Percentiles rank a stretch among this genome's conserved stretches.
These are phyloP conservation scores for Talaromyces marneffei DNA, from an alignment of 2,329 filamentous ascomycete species.

Conservation along the genomic window DNA sequence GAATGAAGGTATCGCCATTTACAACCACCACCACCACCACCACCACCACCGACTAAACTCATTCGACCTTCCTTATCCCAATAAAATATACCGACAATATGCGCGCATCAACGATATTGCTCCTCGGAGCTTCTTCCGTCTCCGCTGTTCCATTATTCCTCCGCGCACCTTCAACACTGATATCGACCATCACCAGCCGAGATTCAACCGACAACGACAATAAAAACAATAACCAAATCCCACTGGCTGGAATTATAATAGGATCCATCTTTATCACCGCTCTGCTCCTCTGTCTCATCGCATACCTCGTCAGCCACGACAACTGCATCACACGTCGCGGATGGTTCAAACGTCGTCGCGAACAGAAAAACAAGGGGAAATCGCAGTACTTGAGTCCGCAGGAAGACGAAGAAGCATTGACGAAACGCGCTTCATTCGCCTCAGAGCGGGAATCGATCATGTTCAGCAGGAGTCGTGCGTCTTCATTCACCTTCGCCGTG, in stretches of 20 bases:
- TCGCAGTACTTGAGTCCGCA: not conserved
- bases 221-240: not conserved
- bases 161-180: not conserved
- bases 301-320: conserved; percentile 11
- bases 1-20: not conserved
- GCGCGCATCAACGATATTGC: not conserved
- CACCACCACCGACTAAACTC: not conserved
- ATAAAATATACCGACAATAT: not conserved
- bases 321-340: conserved; percentile 13
- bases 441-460: conserved; percentile 24
- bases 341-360: conserved; percentile 9
- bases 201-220: not conserved
- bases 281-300: not conserved
- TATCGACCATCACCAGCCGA: not conserved
- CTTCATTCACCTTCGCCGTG: conserved; percentile 21
- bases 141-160: not conserved
- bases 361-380: not conserved
- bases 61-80: not conserved
- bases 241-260: conserved; percentile 10
- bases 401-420: conserved; percentile 10
- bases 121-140: not conserved
- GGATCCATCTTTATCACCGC: not conserved
- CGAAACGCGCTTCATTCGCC: conserved; percentile 17
- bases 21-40: too few species aligned
- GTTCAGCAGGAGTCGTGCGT: conserved; percentile 25